Evolutionary conservation across 495 filamentous ascomycete species (phyloP).

Genomic region (Penicillium goetzii): DNA sequence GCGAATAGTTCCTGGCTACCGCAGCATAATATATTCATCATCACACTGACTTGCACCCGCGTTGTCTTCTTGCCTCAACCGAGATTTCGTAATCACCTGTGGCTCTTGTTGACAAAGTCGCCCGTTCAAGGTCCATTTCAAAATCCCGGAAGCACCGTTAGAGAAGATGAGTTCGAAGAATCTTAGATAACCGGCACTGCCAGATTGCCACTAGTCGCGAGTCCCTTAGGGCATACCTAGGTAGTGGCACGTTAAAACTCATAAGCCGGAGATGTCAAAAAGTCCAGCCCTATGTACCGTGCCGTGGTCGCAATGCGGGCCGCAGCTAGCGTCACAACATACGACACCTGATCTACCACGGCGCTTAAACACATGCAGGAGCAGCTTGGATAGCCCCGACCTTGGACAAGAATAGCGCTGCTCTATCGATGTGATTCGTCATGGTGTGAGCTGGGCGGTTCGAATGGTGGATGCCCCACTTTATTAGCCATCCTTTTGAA

Average conservation of each 20-base stretch:
- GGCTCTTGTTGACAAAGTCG: too few relatives aligned
- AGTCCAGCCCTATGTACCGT: constrained; percentile 4
- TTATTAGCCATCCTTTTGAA: not conserved
- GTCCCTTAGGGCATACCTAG: too few relatives aligned
- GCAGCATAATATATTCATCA: not conserved
- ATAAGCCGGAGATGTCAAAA: not conserved
- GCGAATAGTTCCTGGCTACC: not conserved
- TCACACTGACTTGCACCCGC: too few relatives aligned
- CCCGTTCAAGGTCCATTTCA: too few relatives aligned
- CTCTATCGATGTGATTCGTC: constrained; percentile 9
- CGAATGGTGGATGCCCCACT: constrained; percentile 9
- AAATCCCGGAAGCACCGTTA: too few relatives aligned
- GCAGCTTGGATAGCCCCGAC: constrained; percentile 19
- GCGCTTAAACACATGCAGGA: constrained; percentile 25
- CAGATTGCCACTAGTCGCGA: too few relatives aligned
- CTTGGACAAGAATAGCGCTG: not conserved
- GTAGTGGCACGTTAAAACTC: too few relatives aligned
- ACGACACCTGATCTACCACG: not conserved
- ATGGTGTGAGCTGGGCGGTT: constrained; percentile 10
- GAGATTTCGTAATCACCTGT: too few relatives aligned
- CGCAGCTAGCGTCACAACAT: constrained; percentile 16
- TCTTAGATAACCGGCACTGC: too few relatives aligned
- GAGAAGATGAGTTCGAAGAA: too few relatives aligned
- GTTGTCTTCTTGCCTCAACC: too few relatives aligned
- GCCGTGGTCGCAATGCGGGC: constrained; percentile 17